phyloP scores from a whole-genome alignment of 2,329 filamentous ascomycete species.

The Thielaviopsis euricoi region DNA sequence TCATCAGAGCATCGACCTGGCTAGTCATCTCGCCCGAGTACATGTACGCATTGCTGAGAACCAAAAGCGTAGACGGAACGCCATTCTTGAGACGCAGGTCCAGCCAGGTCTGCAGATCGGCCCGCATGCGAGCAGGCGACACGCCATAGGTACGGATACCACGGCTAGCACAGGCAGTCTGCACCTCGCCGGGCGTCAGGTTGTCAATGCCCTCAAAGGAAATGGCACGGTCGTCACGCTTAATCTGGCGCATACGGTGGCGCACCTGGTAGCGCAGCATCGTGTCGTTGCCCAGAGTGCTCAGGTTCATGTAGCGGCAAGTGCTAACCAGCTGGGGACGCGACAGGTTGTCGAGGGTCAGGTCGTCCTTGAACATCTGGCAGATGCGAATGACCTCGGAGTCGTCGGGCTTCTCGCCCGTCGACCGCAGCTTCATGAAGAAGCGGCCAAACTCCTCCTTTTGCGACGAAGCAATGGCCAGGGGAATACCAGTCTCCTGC shows the following conservation, averaged over 20 bases:
- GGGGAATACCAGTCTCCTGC: slow-evolving; percentile 79
- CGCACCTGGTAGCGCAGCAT: slow-evolving; percentile 96
- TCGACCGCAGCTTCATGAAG: slow-evolving; percentile 88
- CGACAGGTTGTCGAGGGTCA: slow-evolving; percentile 93
- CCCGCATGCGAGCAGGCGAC: slow-evolving; percentile 70
- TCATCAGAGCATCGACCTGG: slow-evolving; percentile 84
- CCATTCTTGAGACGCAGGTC: slow-evolving; percentile 84
- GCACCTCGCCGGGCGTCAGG: slow-evolving; percentile 82
- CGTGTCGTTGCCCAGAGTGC: slow-evolving; percentile 91
- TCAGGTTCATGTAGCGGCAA: slow-evolving; percentile 96
- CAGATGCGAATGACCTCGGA: slow-evolving; percentile 96
- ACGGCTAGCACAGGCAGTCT: slow-evolving; percentile 79
- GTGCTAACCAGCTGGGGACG: slow-evolving; percentile 91
- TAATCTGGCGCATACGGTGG: slow-evolving; percentile 97
- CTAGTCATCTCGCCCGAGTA: slow-evolving; percentile 83
- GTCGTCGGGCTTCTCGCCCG: slow-evolving; percentile 73
- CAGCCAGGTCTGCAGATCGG: slow-evolving; percentile 86
- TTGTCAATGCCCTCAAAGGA: slow-evolving; percentile 85
- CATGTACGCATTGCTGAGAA: slow-evolving; percentile 95
- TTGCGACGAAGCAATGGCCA: slow-evolving; percentile 70
- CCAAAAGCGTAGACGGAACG: slow-evolving; percentile 88
- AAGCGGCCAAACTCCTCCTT: slow-evolving; percentile 92
- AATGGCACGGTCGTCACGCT: slow-evolving; percentile 91
- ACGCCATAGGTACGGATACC: slow-evolving; percentile 87
- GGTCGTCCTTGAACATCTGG: slow-evolving; percentile 95